Conservation (phyloP, 345 rosid species). For the Cardiospermum halicacabum region DNA sequence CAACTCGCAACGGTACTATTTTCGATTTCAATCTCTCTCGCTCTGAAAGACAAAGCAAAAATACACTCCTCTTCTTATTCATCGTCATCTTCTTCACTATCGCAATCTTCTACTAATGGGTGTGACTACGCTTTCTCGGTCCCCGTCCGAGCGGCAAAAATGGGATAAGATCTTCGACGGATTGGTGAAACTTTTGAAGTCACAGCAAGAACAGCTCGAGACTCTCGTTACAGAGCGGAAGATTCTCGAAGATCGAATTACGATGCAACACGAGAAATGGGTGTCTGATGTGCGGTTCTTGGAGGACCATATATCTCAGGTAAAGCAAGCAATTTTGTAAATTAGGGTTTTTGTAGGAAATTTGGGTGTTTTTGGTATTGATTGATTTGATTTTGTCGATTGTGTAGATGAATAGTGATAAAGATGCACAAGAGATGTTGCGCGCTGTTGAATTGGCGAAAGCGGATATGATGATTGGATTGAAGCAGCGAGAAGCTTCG, state of each 20-base stretch:
- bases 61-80: not conserved
- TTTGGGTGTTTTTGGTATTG: slow-evolving; percentile 8
- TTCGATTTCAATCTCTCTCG: slow-evolving; percentile 13
- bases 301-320: slow-evolving; percentile 51
- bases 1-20: slow-evolving; percentile 20
- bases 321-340: slow-evolving; percentile 7
- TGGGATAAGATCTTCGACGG: slow-evolving; percentile 54
- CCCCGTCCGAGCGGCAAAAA: slow-evolving; percentile 40
- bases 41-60: not conserved
- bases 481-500: slow-evolving; percentile 52
- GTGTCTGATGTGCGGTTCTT: slow-evolving; percentile 39
- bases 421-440: slow-evolving; percentile 43
- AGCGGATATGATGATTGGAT: slow-evolving; percentile 49
- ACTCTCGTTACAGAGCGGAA: slow-evolving; percentile 55
- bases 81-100: slow-evolving; percentile 12
- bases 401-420: slow-evolving; percentile 37
- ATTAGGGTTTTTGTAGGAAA: not conserved
- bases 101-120: slow-evolving; percentile 22
- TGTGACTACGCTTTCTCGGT: slow-evolving; percentile 16
- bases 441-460: slow-evolving; percentile 39
- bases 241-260: slow-evolving; percentile 48
- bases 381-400: not conserved
- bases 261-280: slow-evolving; percentile 40
- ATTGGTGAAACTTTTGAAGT: slow-evolving; percentile 43
- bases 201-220: slow-evolving; percentile 63